Percentiles rank a stretch among this genome's conserved stretches.
These are phyloP conservation scores for Linaria vulgaris DNA, from an alignment of 257 asterid species.

Conservation along the genomic window DNA sequence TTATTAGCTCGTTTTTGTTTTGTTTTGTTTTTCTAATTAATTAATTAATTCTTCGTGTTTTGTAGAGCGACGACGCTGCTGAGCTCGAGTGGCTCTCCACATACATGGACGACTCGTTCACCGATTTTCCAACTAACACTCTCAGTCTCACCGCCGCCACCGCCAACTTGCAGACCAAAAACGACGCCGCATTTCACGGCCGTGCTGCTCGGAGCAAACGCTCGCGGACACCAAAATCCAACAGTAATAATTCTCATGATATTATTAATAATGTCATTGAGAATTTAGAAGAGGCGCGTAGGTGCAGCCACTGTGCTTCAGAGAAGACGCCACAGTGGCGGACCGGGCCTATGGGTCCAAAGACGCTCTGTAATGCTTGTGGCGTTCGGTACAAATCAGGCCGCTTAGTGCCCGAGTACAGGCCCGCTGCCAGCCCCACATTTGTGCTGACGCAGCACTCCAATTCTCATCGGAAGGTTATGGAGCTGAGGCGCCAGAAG, in stretches of 20 bases:
- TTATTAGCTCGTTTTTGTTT: background rate
- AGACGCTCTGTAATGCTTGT: constrained; percentile 82
- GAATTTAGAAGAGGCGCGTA: constrained; percentile 30
- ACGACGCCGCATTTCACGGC: constrained; percentile 32
- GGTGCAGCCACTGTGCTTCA: constrained; percentile 78
- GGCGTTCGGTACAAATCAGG: constrained; percentile 83
- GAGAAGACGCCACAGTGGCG: constrained; percentile 93
- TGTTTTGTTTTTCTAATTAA: background rate
- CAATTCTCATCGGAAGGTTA: constrained; percentile 77
- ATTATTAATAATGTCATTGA: constrained; percentile 13
- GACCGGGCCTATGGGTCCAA: constrained; percentile 79
- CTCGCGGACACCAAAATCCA: constrained; percentile 35
- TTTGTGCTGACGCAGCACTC: constrained; percentile 84
- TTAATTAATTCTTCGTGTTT: background rate
- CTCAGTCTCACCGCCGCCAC: constrained; percentile 35
- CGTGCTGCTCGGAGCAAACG: constrained; percentile 48
- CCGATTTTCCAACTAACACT: constrained; percentile 44
- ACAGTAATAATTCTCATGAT: background rate
- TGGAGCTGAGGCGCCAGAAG: constrained; percentile 77
- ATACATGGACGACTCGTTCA: constrained; percentile 65
- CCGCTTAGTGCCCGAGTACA: constrained; percentile 73
- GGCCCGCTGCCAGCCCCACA: constrained; percentile 89
- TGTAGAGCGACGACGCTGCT: constrained; percentile 60
- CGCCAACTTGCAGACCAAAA: constrained; percentile 19
- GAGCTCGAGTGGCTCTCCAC: constrained; percentile 80